These are phyloP conservation scores for Nakaseomyces bracarensis DNA, from an alignment of 1,139 yeast genomes.

Conservation along the genomic window DNA sequence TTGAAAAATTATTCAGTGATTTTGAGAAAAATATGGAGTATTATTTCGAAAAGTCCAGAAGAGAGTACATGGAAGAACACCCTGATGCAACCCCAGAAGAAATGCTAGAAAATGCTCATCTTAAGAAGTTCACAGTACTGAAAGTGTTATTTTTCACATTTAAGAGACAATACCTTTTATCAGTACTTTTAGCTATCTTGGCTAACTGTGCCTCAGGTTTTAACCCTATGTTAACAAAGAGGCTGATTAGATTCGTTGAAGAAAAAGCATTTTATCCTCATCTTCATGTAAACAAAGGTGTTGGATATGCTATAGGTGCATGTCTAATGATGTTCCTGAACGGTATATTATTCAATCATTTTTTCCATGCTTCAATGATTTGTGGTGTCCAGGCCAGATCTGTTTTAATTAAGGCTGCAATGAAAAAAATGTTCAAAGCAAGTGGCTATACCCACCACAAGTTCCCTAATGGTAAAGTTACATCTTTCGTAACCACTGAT, in stretches of 20 bases:
- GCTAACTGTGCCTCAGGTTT: conserved; percentile 47
- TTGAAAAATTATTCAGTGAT: conserved; percentile 38
- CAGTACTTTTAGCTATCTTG: conserved; percentile 38
- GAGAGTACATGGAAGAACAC: conserved; percentile 20
- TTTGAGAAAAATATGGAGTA: conserved; percentile 36
- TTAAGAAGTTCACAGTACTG: conserved; percentile 39
- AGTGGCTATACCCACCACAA: conserved; percentile 51
- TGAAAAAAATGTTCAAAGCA: conserved; percentile 57
- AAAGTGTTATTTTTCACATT: conserved; percentile 50
- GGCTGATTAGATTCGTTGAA: conserved; percentile 45
- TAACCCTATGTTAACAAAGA: conserved; percentile 44
- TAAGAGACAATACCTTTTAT: conserved; percentile 41
- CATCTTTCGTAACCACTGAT: conserved; percentile 72
- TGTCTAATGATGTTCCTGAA: conserved; percentile 39
- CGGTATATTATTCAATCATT: conserved; percentile 53
- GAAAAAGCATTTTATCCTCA: conserved; percentile 31
- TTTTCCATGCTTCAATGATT: conserved; percentile 50
- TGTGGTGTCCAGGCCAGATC: conserved; percentile 66
- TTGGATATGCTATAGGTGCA: conserved; percentile 55
- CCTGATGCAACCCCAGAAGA: conserved; percentile 33
- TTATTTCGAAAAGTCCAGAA: conserved; percentile 34
- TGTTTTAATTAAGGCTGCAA: conserved; percentile 54
- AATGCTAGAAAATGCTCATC: conserved; percentile 26
- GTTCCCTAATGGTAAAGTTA: conserved; percentile 59
- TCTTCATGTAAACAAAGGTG: conserved; percentile 39